Evolutionary conservation across 345 rosid species (phyloP).

Genomic region (Salix arbutifolia): DNA sequence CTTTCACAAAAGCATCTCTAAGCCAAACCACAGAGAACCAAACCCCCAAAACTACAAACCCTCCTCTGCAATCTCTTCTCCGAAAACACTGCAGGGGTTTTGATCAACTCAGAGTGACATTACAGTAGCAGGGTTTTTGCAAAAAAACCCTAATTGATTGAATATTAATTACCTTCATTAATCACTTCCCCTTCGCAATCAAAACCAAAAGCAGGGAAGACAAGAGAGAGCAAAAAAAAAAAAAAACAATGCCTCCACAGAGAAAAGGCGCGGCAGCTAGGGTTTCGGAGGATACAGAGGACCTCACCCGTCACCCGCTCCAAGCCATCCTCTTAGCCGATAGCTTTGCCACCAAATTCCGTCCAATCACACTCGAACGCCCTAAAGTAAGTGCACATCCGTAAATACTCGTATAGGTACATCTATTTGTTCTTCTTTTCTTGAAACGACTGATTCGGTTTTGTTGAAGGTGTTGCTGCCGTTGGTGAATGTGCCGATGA

Average conservation of each 20-base stretch:
- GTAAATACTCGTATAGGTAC: too few species aligned
- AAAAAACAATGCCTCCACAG: slow-evolving; percentile 33
- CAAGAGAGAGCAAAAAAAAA: not conserved
- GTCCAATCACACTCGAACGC: slow-evolving; percentile 95
- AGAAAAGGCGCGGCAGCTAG: slow-evolving; percentile 53
- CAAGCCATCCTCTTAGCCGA: slow-evolving; percentile 94
- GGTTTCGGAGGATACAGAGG: slow-evolving; percentile 72
- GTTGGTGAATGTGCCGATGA: slow-evolving; percentile 80
- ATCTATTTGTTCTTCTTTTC: not conserved
- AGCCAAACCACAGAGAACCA: too few species aligned
- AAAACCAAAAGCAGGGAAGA: not conserved
- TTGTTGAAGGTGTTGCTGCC: slow-evolving; percentile 65
- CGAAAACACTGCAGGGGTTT: not conserved
- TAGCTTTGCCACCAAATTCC: slow-evolving; percentile 92
- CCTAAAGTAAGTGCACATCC: slow-evolving; percentile 48
- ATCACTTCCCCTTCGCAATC: not conserved
- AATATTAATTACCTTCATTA: too few species aligned
- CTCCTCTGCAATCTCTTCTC: not conserved
- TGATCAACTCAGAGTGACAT: too few species aligned
- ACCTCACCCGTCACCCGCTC: slow-evolving; percentile 57
- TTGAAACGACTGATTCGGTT: not conserved
- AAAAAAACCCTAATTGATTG: not conserved
- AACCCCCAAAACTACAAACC: not conserved
- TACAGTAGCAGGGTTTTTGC: not conserved
- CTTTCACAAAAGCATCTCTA: too few species aligned